These are phyloP conservation scores for Amylocarpus encephaloides DNA, from an alignment of 2,329 filamentous ascomycete genomes.

Conservation along the genomic window DNA sequence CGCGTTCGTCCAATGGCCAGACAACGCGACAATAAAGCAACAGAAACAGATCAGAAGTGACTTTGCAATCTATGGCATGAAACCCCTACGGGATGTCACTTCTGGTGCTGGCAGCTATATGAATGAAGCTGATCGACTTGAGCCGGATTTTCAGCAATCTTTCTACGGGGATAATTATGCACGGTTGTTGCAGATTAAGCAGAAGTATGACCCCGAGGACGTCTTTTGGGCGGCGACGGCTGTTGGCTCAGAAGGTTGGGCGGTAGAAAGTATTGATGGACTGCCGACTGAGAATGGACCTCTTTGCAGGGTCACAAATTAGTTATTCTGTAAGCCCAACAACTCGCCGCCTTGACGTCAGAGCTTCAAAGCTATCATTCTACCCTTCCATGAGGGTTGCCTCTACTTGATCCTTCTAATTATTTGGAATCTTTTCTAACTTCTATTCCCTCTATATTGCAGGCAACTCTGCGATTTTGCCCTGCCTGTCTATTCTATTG, in stretches of 20 bases:
- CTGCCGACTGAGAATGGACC: conserved; percentile 17
- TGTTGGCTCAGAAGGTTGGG: conserved; percentile 1
- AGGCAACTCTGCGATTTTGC: no score
- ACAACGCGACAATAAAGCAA: conserved; percentile 31
- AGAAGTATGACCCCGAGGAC: conserved; percentile 19
- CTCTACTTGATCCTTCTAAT: no score
- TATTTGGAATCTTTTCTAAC: no score
- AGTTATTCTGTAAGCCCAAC: neutral
- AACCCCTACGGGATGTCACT: conserved; percentile 10
- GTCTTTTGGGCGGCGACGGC: conserved; percentile 27
- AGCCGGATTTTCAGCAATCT: conserved; percentile 14
- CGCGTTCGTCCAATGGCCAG: conserved; percentile 22
- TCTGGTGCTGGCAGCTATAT: conserved; percentile 32
- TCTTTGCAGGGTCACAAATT: conserved; percentile 3
- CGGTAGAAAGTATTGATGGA: conserved; percentile 4
- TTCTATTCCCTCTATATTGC: no score
- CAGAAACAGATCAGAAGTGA: conserved; percentile 29
- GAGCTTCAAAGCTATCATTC: no score
- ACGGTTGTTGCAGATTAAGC: conserved; percentile 24
- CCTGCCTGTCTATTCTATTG: no score
- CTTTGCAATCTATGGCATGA: conserved; percentile 3
- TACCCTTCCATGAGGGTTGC: no score
- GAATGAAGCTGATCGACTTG: conserved; percentile 32
- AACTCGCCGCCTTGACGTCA: no score
- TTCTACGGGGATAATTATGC: conserved; percentile 16